A percentile compares a stretch with the other conserved stretches of the same genome.
These are phyloP conservation scores for Cyclotella atomus DNA, from an alignment of 108 stramenopile genomes.

Conservation along the genomic window DNA sequence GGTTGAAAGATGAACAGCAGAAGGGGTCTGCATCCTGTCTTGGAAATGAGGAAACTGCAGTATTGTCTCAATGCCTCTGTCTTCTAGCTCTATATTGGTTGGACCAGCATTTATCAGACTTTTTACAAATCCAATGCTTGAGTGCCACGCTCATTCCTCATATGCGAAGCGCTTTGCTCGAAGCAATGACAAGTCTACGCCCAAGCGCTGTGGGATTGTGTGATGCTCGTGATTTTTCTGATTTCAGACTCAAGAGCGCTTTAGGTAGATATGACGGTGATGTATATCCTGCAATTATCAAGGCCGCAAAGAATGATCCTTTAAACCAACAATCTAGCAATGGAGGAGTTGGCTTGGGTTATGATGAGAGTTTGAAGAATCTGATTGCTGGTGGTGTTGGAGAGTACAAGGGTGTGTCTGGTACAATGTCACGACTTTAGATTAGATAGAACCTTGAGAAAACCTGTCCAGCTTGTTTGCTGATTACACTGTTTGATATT, in stretches of 20 bases:
- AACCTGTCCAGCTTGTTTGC: too few species aligned
- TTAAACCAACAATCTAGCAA: constrained; percentile 63
- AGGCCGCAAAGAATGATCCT: constrained; percentile 80
- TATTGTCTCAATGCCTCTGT: constrained; percentile 65
- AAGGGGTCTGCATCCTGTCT: constrained; percentile 41
- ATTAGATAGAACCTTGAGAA: too few species aligned
- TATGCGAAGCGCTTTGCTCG: constrained; percentile 63
- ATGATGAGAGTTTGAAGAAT: constrained; percentile 74
- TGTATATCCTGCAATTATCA: constrained; percentile 90
- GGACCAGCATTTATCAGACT: constrained; percentile 88
- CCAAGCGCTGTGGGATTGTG: constrained; percentile 89
- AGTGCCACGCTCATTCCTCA: constrained; percentile 48
- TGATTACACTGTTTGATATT: too few species aligned
- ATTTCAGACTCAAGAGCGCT: constrained; percentile 88
- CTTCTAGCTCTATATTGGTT: constrained; percentile 88
- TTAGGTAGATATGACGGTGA: constrained; percentile 89
- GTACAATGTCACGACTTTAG: constrained; percentile 43
- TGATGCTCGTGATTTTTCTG: constrained; percentile 89
- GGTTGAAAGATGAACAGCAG: constrained; percentile 60
- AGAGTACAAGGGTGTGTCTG: constrained; percentile 53
- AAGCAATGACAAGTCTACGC: constrained; percentile 56
- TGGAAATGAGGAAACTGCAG: constrained; percentile 54
- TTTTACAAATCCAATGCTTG: constrained; percentile 77
- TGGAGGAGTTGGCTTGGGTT: constrained; percentile 65
- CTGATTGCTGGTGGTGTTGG: constrained; percentile 80